phyloP scores from a whole-genome alignment of 75 land plant species.

The Sequoiadendron giganteum region DNA sequence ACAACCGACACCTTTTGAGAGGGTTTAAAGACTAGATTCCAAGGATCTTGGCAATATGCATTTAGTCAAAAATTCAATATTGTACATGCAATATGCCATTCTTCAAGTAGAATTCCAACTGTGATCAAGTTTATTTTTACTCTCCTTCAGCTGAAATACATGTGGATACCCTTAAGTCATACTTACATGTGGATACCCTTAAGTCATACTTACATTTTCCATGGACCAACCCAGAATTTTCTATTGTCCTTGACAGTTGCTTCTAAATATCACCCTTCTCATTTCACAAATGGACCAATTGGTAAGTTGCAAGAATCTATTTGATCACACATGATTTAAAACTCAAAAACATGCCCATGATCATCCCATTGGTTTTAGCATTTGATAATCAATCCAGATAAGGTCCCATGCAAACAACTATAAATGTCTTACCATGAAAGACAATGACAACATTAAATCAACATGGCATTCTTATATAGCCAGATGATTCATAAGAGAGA shows the following conservation, averaged over 20 bases:
- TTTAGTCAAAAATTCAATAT: neutral
- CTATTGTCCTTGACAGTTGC: neutral
- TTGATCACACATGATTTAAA: neutral
- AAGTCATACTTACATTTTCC: neutral
- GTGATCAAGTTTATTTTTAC: neutral
- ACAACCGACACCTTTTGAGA: neutral
- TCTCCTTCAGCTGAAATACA: neutral
- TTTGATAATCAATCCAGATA: neutral
- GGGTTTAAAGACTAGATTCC: neutral
- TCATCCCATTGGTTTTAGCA: neutral
- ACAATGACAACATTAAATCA: too few species aligned
- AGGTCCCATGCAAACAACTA: neutral
- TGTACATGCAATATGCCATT: neutral
- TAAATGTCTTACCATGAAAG: neutral
- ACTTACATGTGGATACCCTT: neutral
- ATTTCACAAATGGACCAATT: too few species aligned
- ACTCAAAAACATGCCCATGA: neutral
- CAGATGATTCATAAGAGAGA: neutral
- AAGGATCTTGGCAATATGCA: neutral
- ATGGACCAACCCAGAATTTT: neutral
- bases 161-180: neutral
- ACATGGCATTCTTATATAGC: neutral
- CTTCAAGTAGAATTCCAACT: neutral
- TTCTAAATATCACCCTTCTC: too few species aligned
- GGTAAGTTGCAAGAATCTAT: neutral